phyloP scores from a whole-genome alignment of 192 early-diverging fungal species.

The Diversispora epigaea region DNA sequence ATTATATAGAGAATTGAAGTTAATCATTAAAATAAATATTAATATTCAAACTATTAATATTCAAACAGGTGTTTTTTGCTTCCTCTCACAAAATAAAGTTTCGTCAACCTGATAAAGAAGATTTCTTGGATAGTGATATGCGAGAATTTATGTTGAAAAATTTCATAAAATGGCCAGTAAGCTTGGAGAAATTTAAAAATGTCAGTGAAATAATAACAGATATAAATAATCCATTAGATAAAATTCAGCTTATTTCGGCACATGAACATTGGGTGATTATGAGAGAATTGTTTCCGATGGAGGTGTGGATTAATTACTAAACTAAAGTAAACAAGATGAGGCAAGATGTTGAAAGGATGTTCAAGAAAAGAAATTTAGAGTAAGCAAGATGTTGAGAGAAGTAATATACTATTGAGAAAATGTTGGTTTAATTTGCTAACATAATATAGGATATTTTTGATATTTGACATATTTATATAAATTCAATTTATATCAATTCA shows the following conservation, averaged over 20 bases:
- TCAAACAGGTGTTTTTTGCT: slow-evolving; percentile 60
- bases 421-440: too few species aligned
- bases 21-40: too few species aligned
- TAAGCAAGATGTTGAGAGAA: too few species aligned
- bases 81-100: slow-evolving; percentile 49
- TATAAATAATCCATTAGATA: slow-evolving; percentile 58
- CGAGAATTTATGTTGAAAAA: slow-evolving; percentile 48
- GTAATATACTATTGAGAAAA: too few species aligned
- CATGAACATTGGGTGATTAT: slow-evolving; percentile 74
- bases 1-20: too few species aligned
- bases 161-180: slow-evolving; percentile 47
- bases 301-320: slow-evolving; percentile 75
- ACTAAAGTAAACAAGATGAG: too few species aligned
- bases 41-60: slow-evolving; percentile 32
- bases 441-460: too few species aligned
- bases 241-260: slow-evolving; percentile 58
- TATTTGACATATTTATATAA: too few species aligned
- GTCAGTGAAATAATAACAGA: slow-evolving; percentile 60
- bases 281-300: slow-evolving; percentile 62
- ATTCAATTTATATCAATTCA: too few species aligned
- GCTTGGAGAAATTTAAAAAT: slow-evolving; percentile 36
- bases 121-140: slow-evolving; percentile 46
- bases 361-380: too few species aligned
- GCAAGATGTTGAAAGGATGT: too few species aligned
- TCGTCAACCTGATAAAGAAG: slow-evolving; percentile 38